These are phyloP conservation scores for Aureobasidium subglaciale DNA, from an alignment of 2,329 filamentous ascomycete genomes.

Conservation along the genomic window DNA sequence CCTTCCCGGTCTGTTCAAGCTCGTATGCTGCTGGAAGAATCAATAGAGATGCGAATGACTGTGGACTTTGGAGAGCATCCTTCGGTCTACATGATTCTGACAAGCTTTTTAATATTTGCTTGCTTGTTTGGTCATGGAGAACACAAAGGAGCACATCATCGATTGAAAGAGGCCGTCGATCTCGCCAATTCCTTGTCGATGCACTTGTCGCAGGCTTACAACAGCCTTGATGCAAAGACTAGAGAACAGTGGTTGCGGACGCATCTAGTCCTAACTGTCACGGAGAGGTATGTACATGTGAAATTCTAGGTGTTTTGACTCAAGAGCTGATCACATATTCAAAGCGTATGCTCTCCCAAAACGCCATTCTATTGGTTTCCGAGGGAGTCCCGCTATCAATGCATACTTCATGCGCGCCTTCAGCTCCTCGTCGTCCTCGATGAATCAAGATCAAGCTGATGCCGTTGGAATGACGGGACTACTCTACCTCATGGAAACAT, in stretches of 20 bases:
- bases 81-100: conserved; percentile 24
- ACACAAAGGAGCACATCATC: conserved; percentile 25
- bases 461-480: conserved; percentile 35
- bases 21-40: conserved; percentile 36
- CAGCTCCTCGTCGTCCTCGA: conserved; percentile 33
- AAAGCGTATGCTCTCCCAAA: conserved; percentile 39
- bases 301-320: too few relatives aligned
- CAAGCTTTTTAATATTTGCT: conserved; percentile 28
- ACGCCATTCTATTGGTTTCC: conserved; percentile 37
- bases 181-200: conserved; percentile 35
- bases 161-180: conserved; percentile 28
- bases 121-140: conserved; percentile 24
- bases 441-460: conserved; percentile 39
- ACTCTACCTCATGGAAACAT: conserved; percentile 37
- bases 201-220: conserved; percentile 35
- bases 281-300: conserved; percentile 21
- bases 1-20: conserved; percentile 30
- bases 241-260: conserved; percentile 35
- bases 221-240: conserved; percentile 30
- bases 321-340: neutral
- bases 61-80: conserved; percentile 31
- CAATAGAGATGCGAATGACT: conserved; percentile 37
- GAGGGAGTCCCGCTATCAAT: conserved; percentile 33
- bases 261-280: conserved; percentile 30
- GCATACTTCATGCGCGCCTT: conserved; percentile 36